Conservation (phyloP, 352 stramenopile species). For the Phytopythium vexans region DNA sequence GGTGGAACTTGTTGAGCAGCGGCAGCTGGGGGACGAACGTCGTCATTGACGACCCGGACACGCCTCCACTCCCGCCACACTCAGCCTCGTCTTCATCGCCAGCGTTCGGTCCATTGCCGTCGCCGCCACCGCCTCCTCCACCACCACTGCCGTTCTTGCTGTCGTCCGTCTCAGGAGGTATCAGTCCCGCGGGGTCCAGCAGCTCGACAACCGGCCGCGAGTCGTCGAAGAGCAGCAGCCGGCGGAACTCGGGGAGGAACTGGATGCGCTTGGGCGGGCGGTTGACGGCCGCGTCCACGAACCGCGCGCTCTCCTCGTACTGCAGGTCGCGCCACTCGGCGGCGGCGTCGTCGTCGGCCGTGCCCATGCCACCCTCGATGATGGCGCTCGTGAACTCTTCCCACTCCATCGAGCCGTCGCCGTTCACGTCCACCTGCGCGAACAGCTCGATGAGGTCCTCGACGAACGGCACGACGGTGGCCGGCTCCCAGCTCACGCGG, state of each 20-base stretch:
- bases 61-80: neutral
- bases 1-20: conserved; percentile 71
- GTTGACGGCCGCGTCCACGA: conserved; percentile 44
- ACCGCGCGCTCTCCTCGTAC: conserved; percentile 65
- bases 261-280: conserved; percentile 59
- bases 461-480: conserved; percentile 58
- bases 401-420: conserved; percentile 78
- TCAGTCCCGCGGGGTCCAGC: conserved; percentile 44
- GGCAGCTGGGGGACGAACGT: conserved; percentile 40
- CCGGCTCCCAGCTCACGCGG: conserved; percentile 52
- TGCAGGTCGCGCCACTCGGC: conserved; percentile 57
- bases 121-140: neutral
- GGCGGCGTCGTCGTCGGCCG: conserved; percentile 18
- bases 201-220: conserved; percentile 68
- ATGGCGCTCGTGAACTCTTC: conserved; percentile 83
- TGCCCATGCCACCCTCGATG: conserved; percentile 76
- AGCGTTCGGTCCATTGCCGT: neutral
- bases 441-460: conserved; percentile 79
- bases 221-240: conserved; percentile 59
- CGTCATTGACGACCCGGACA: neutral
- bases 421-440: conserved; percentile 73
- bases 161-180: conserved; percentile 26
- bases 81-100: conserved; percentile 7
- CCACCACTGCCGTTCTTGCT: conserved; percentile 5
- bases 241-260: conserved; percentile 52